phyloP scores from a whole-genome alignment of 179 eudicot species.

The Patellifolia procumbens region DNA sequence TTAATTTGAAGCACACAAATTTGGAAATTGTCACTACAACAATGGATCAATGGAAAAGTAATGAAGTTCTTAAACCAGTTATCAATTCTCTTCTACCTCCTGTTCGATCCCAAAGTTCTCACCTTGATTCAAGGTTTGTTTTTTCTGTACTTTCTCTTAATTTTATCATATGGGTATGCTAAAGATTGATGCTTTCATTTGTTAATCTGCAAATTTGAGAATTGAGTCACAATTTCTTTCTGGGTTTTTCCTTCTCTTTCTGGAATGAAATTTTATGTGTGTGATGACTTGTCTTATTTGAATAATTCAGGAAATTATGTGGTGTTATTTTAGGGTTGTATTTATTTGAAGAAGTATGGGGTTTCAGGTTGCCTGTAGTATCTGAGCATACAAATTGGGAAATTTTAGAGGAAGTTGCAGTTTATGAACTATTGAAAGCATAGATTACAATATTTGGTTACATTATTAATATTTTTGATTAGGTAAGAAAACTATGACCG shows the following conservation, averaged over 20 bases:
- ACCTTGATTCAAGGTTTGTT: conserved; percentile 39
- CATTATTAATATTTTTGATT: too few relatives aligned
- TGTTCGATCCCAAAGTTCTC: conserved; percentile 29
- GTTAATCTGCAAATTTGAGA: neutral
- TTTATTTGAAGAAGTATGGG: too few relatives aligned
- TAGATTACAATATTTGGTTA: too few relatives aligned
- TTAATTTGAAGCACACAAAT: neutral
- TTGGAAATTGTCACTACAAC: neutral
- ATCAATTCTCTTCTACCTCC: neutral
- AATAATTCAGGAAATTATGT: too few relatives aligned
- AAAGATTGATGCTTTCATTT: neutral
- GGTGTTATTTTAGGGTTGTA: too few relatives aligned
- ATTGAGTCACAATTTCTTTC: neutral
- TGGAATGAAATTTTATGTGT: too few relatives aligned
- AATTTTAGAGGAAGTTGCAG: neutral
- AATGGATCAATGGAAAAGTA: conserved; percentile 40
- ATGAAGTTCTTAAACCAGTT: conserved; percentile 12
- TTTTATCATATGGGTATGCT: neutral
- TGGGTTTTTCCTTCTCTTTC: neutral
- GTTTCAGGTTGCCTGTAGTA: too few relatives aligned
- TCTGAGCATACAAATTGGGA: too few relatives aligned
- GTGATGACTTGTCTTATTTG: too few relatives aligned
- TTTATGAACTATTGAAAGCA: neutral
- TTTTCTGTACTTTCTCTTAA: neutral
- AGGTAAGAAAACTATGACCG: too few relatives aligned